Evolutionary conservation across 257 asterid genomes (phyloP), one percentile per base, ranked within the genome.

Genomic region (Ilex asprella): DNA sequence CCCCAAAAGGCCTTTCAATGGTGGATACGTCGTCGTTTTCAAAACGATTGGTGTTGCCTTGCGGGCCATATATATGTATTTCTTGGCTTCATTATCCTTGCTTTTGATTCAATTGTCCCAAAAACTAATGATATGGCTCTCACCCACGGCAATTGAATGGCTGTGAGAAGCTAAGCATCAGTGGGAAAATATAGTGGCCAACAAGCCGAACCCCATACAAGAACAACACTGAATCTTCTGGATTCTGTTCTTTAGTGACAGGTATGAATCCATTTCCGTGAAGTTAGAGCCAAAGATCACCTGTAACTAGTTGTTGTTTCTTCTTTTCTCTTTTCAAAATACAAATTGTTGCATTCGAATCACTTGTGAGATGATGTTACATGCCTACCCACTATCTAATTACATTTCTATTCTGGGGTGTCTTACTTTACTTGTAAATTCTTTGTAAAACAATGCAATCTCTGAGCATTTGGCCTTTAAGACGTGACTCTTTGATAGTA

Each of bases 391-490:
- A 35, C 43, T 15, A 12, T 60, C 55, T 60, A 51, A 67, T 61
- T 65, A 64, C 67, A 62, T 32, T 55, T 58, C 55, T 52, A 44
- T 4, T 64, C 44, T 55, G 66, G 63, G 67, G 56, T 55, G 31
- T 16, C 44, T 64, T 16, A 59, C 66, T 49, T 12, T 47, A 32
- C 55, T 27, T 53, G 13, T 63, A 39, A 35, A 30, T 64, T 58
- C n/a, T 66, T 59, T 56, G 66, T 46, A 63, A 21, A 73, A 63
- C 75, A 78, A 88, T 91, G 98, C 93, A 83, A 81, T 75, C 84
- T 67, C 72, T 84, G 68, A 70, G 84, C 39, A 66, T 88, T 59
- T 82, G 88, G 79, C 84, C 87, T 64, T 70, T 82, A 16, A 71
- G 76, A 57, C 70, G 67, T 66, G 93, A 79, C 44, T 78, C 57